A percentile compares a stretch with the other conserved stretches of the same genome.
phyloP scores from a whole-genome alignment of 2,329 filamentous ascomycete species.

The Pseudogymnoascus sp. region DNA sequence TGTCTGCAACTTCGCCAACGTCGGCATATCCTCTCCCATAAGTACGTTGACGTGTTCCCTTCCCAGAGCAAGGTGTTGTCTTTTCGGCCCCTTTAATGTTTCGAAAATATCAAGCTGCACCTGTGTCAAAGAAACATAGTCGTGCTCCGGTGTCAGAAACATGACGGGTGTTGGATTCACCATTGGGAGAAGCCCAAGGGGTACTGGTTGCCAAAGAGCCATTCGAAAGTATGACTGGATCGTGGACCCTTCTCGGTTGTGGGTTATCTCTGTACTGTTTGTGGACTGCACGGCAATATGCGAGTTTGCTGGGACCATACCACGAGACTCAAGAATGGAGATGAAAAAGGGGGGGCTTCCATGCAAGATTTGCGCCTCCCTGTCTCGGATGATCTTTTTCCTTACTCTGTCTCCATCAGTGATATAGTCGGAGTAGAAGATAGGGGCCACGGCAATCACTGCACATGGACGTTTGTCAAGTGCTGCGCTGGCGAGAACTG shows the following conservation, averaged over 20 bases:
- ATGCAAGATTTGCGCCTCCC: neutral
- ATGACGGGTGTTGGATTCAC: slow-evolving; percentile 10
- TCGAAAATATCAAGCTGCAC: slow-evolving; percentile 20
- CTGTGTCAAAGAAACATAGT: slow-evolving; percentile 12
- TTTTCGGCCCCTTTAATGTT: slow-evolving; percentile 19
- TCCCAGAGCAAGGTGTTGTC: slow-evolving; percentile 17
- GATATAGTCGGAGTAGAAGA: neutral
- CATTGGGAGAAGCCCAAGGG: neutral
- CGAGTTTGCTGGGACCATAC: neutral
- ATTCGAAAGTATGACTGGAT: neutral
- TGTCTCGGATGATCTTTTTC: slow-evolving; percentile 1
- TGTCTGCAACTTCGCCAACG: slow-evolving; percentile 17
- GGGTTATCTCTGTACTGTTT: neutral
- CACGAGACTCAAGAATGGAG: neutral
- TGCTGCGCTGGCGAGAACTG: slow-evolving; percentile 32
- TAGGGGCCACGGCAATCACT: slow-evolving; percentile 22
- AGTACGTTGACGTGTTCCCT: slow-evolving; percentile 25
- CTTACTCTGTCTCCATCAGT: neutral
- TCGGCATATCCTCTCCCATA: slow-evolving; percentile 18
- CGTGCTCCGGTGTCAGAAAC: slow-evolving; percentile 10
- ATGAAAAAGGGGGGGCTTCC: neutral
- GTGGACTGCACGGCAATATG: neutral
- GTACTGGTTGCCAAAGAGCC: neutral
- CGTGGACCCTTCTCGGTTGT: neutral
- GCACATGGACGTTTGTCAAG: slow-evolving; percentile 31